A percentile compares a stretch with the other conserved stretches of the same genome.
Conservation (phyloP, 306 rosid genomes). For the Oxytropis ochrocephala region DNA sequence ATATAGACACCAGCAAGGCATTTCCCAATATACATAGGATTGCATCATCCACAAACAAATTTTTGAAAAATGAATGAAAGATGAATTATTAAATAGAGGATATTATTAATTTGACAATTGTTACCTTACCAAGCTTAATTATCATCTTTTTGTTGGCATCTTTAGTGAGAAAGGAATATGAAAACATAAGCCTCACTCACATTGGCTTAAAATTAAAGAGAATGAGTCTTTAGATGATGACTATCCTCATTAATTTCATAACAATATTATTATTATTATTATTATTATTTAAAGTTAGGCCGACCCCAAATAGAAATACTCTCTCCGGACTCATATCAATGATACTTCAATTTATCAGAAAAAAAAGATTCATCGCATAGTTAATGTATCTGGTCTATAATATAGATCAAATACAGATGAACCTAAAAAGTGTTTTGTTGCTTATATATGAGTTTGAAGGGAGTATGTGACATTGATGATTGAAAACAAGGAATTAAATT, state of each 20-base stretch:
- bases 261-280: neutral
- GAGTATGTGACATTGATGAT: conserved; percentile 15
- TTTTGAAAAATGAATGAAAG: neutral
- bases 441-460: too few relatives aligned
- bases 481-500: conserved; percentile 26
- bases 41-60: conserved; percentile 15
- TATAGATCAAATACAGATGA: too few relatives aligned
- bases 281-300: conserved; percentile 21
- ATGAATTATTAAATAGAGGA: neutral
- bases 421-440: too few relatives aligned
- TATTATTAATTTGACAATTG: neutral
- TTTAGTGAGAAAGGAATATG: neutral
- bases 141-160: neutral
- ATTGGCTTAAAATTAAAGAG: conserved; percentile 17
- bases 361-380: too few relatives aligned
- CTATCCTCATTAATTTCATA: conserved; percentile 4
- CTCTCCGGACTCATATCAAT: too few relatives aligned
- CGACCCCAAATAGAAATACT: conserved; percentile 31
- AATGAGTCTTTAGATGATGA: conserved; percentile 6
- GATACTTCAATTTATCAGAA: too few relatives aligned
- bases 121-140: neutral
- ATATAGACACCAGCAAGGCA: conserved; percentile 15
- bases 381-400: too few relatives aligned
- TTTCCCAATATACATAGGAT: conserved; percentile 9
- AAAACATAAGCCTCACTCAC: conserved; percentile 6